Evolutionary conservation across 805 yeast species (phyloP).

Genomic region (Teunomyces atbi): DNA sequence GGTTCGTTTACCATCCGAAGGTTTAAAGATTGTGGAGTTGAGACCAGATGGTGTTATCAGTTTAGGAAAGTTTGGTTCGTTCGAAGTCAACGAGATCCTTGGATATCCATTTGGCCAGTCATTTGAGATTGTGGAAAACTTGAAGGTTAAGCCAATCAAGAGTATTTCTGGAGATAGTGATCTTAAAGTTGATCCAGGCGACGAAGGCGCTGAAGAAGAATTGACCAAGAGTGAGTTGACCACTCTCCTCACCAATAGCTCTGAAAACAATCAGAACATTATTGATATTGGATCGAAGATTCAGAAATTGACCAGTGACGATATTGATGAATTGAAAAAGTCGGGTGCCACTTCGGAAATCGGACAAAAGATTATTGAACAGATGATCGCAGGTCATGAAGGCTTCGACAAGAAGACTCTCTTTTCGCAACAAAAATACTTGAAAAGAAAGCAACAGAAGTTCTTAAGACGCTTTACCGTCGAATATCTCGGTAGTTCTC

Average conservation of each 20-base stretch:
- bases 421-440: conserved; percentile 87
- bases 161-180: conserved; percentile 29
- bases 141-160: conserved; percentile 48
- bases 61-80: conserved; percentile 91
- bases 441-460: conserved; percentile 88
- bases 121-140: conserved; percentile 72
- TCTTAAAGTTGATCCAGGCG: conserved; percentile 26
- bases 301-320: conserved; percentile 73
- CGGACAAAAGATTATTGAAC: conserved; percentile 77
- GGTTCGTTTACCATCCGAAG: conserved; percentile 78
- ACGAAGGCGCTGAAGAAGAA: conserved; percentile 21
- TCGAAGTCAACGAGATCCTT: conserved; percentile 67
- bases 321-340: conserved; percentile 79
- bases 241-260: conserved; percentile 39
- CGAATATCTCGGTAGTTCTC: conserved; percentile 68
- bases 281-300: conserved; percentile 65
- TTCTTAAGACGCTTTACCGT: conserved; percentile 83
- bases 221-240: conserved; percentile 40
- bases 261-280: conserved; percentile 65
- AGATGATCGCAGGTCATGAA: conserved; percentile 78
- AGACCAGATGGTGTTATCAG: conserved; percentile 58
- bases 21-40: conserved; percentile 69
- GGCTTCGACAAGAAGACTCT: conserved; percentile 87
- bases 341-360: conserved; percentile 58
- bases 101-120: conserved; percentile 88